These are phyloP conservation scores for Rhodotorula toruloides DNA, from an alignment of 768 basidiomycete genomes.

Conservation along the genomic window DNA sequence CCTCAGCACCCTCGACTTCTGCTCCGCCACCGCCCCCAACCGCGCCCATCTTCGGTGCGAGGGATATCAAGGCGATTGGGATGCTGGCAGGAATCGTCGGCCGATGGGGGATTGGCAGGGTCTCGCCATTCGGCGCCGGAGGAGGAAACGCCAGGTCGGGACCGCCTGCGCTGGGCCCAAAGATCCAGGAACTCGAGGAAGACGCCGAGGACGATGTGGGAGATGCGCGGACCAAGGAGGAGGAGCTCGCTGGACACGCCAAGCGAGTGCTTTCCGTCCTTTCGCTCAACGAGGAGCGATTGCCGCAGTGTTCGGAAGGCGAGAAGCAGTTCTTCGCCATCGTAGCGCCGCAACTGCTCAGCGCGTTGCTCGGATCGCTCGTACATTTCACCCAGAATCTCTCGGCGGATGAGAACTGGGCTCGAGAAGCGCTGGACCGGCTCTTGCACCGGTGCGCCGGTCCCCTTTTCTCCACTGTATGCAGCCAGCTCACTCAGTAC, in stretches of 20 bases:
- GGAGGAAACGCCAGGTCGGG: neutral
- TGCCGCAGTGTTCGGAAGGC: neutral
- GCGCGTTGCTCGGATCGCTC: neutral
- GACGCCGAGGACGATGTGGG: neutral
- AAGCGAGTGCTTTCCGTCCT: neutral
- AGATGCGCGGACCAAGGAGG: neutral
- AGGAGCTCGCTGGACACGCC: neutral
- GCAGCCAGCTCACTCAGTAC: fast-evolving
- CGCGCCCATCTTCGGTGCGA: conserved; percentile 12
- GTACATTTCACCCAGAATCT: too few relatives aligned
- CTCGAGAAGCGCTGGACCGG: neutral
- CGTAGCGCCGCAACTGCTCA: conserved; percentile 11
- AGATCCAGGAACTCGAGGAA: neutral
- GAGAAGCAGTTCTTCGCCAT: conserved; percentile 4
- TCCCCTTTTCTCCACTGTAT: neutral
- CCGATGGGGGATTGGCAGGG: conserved; percentile 26
- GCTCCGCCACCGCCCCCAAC: too few relatives aligned
- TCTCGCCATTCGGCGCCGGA: neutral
- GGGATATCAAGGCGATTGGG: conserved; percentile 8
- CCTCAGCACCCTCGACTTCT: too few relatives aligned
- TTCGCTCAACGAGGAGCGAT: neutral
- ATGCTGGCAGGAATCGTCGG: conserved; percentile 17
- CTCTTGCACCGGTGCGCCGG: conserved; percentile 1
- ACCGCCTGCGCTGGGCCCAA: neutral
- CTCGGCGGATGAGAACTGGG: neutral